Percentiles rank a stretch among this genome's conserved stretches.
Conservation (phyloP, 306 rosid species). For the Delonix regia region DNA sequence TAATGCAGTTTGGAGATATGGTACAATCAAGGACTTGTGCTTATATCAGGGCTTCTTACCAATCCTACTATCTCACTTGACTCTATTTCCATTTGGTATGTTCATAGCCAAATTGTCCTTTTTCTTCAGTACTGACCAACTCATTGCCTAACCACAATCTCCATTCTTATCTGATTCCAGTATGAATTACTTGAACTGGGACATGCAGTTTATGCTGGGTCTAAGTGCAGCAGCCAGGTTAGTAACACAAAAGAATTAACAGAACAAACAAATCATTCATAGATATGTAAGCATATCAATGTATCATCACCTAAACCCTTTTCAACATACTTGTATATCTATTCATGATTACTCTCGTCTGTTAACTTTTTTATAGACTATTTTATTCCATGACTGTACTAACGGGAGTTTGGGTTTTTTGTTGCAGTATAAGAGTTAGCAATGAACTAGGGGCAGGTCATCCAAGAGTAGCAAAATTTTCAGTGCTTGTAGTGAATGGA, state of each 20-base stretch:
- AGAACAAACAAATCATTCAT: too few species aligned
- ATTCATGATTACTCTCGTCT: not conserved
- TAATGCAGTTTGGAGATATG: conserved; percentile 87
- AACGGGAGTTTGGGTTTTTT: not conserved
- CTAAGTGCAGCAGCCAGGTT: conserved; percentile 78
- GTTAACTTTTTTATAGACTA: not conserved
- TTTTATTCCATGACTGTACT: not conserved
- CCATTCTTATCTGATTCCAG: conserved; percentile 44
- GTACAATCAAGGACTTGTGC: conserved; percentile 78
- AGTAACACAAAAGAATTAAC: not conserved
- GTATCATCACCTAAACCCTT: not conserved
- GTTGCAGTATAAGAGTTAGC: conserved; percentile 65
- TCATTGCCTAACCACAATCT: conserved; percentile 8
- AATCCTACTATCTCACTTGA: conserved; percentile 15
- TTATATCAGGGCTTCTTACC: conserved; percentile 70
- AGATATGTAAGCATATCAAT: too few species aligned
- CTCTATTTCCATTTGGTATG: conserved; percentile 19
- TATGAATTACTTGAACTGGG: conserved; percentile 72
- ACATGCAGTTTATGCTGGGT: conserved; percentile 70
- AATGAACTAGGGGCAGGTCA: conserved; percentile 80
- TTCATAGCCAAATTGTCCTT: not conserved
- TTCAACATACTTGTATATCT: not conserved
- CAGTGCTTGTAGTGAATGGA: conserved; percentile 66
- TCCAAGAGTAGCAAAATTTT: conserved; percentile 66
- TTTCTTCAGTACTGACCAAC: not conserved